Conservation (phyloP, 2,329 filamentous ascomycete species). For the Pseudohalonectria lignicola region DNA sequence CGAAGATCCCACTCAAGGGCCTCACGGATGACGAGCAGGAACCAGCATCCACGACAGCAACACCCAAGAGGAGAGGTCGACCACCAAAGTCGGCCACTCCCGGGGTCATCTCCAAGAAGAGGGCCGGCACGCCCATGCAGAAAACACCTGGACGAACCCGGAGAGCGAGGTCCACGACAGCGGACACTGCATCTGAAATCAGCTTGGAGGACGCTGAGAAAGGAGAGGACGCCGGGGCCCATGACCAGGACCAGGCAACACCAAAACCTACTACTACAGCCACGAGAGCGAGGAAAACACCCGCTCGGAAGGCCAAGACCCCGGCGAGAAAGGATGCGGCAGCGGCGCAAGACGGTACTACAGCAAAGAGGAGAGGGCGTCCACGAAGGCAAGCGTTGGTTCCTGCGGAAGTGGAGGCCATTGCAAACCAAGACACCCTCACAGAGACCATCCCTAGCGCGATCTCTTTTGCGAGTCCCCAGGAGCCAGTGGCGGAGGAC, state of each 20-base stretch:
- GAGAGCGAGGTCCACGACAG: conserved; percentile 11
- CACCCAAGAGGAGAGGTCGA: conserved; percentile 32
- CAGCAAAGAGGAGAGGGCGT: conserved; percentile 18
- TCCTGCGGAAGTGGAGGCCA: conserved; percentile 14
- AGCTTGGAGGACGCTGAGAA: conserved; percentile 16
- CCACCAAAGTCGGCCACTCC: conserved; percentile 43
- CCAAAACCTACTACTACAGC: conserved; percentile 10
- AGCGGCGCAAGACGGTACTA: conserved; percentile 5
- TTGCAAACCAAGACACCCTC: conserved; percentile 10
- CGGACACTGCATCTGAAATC: conserved; percentile 11
- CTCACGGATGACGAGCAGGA: conserved; percentile 30
- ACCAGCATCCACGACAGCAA: conserved; percentile 15
- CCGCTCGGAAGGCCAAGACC: conserved; percentile 11
- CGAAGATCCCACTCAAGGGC: conserved; percentile 35
- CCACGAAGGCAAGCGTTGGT: conserved; percentile 15
- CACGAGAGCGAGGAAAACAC: background rate
- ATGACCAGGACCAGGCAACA: conserved; percentile 17
- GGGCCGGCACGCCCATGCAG: conserved; percentile 31
- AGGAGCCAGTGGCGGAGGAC: background rate
- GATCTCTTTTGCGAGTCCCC: too few species aligned
- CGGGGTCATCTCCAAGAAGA: conserved; percentile 28
- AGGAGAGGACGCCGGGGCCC: too few species aligned
- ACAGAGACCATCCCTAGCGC: conserved; percentile 1
- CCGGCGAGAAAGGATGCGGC: conserved; percentile 13
- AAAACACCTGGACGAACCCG: conserved; percentile 22